Evolutionary conservation across 2,329 filamentous ascomycete species (phyloP).

Genomic region (Calonectria montana): DNA sequence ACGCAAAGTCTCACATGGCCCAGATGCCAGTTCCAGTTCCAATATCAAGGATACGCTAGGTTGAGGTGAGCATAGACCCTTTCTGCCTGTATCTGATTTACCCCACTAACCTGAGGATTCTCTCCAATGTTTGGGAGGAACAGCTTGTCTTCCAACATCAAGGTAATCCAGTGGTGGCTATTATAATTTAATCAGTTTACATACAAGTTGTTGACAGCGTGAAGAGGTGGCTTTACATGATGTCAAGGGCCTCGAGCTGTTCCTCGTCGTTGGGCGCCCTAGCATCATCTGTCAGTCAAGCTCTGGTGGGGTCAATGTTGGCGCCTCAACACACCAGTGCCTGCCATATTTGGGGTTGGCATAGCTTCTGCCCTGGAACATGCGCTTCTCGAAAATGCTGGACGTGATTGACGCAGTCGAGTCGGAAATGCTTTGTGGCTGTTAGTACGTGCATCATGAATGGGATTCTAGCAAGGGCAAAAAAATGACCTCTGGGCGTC

Average conservation of each 20-base stretch:
- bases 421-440: constrained; percentile 16
- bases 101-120: constrained; percentile 23
- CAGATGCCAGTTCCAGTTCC: constrained; percentile 39
- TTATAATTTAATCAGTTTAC: not conserved
- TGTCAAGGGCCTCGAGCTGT: constrained; percentile 39
- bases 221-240: constrained; percentile 27
- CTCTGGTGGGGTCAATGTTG: not conserved
- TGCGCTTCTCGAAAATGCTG: constrained; percentile 36
- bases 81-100: not conserved
- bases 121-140: constrained; percentile 35
- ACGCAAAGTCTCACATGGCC: constrained; percentile 29
- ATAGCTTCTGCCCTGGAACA: constrained; percentile 36
- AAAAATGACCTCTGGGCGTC: constrained; percentile 20
- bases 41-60: constrained; percentile 33
- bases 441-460: constrained; percentile 2
- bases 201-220: too few relatives aligned
- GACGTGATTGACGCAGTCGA: constrained; percentile 37
- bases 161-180: constrained; percentile 37
- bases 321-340: constrained; percentile 27
- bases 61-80: rapidly evolving
- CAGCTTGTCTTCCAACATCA: constrained; percentile 36
- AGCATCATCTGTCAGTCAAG: rapidly evolving
- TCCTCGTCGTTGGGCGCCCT: constrained; percentile 40
- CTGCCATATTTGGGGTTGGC: constrained; percentile 41
- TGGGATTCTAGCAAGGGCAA: not conserved